phyloP scores from a whole-genome alignment of 2,329 filamentous ascomycete species.

The Pseudogymnoascus sp. region DNA sequence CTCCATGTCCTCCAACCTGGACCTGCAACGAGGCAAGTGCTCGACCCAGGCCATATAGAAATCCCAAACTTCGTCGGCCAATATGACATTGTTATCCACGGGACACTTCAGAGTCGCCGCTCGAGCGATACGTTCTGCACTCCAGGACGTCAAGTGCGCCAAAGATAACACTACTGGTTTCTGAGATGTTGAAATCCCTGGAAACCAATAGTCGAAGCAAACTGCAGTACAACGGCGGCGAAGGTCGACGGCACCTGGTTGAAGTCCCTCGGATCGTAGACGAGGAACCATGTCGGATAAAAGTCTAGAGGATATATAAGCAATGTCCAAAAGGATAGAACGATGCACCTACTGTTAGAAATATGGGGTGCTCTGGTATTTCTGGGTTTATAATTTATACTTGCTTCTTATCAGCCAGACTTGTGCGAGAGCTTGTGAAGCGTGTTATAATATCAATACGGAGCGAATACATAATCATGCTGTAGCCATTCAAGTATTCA shows the following conservation, averaged over 20 bases:
- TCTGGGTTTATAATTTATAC: not conserved
- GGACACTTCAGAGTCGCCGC: not conserved
- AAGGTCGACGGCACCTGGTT: not conserved
- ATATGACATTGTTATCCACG: not conserved
- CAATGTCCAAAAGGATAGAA: not conserved
- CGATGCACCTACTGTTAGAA: not conserved
- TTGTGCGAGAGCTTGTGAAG: not conserved
- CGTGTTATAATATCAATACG: not conserved
- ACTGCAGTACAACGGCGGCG: not conserved
- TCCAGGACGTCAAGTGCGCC: conserved; percentile 19
- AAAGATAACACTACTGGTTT: conserved; percentile 15
- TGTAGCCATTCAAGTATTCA: not conserved
- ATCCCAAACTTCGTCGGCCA: conserved; percentile 18
- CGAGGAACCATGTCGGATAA: not conserved
- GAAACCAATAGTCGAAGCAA: not conserved
- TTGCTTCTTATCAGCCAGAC: not conserved
- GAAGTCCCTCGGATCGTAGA: conserved; percentile 2
- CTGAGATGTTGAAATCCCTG: not conserved
- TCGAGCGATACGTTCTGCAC: conserved; percentile 19
- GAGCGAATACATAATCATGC: conserved; percentile 3
- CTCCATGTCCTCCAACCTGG: not conserved
- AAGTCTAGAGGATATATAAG: not conserved
- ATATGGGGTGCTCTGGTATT: not conserved
- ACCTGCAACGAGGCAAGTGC: not conserved
- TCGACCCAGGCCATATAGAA: conserved; percentile 15